Evolutionary conservation across 805 yeast species (phyloP).

Genomic region (Tetrapisispora phaffii): DNA sequence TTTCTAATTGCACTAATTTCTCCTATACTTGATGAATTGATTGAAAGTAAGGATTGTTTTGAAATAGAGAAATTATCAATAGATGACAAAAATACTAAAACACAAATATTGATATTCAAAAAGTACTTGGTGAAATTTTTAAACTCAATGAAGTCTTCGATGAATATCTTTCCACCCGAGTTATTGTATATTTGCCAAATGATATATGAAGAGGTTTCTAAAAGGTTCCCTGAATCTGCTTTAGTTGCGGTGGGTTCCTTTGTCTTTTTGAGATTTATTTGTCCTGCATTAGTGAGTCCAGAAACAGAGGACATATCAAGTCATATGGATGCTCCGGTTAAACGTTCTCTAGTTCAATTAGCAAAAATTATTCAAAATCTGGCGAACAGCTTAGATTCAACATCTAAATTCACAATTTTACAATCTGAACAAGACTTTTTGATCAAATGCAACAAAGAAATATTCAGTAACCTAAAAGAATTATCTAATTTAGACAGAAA

Average conservation of each 20-base stretch:
- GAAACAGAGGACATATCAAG: constrained; percentile 39
- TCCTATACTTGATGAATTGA: constrained; percentile 48
- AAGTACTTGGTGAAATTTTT: constrained; percentile 47
- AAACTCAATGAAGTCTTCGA: constrained; percentile 48
- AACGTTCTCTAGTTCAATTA: constrained; percentile 63
- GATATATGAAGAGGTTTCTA: constrained; percentile 45
- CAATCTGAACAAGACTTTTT: constrained; percentile 35
- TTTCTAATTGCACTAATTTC: constrained; percentile 45
- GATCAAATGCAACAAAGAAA: constrained; percentile 30
- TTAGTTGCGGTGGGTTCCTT: constrained; percentile 76
- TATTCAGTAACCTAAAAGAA: constrained; percentile 34
- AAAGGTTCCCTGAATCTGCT: constrained; percentile 58
- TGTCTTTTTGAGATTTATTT: constrained; percentile 65
- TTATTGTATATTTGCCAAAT: constrained; percentile 62
- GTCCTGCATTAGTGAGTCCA: constrained; percentile 88
- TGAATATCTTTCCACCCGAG: constrained; percentile 55
- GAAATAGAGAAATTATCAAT: constrained; percentile 50
- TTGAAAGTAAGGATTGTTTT: constrained; percentile 41
- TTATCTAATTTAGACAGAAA: constrained; percentile 23
- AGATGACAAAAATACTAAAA: constrained; percentile 32
- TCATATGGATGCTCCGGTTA: constrained; percentile 33
- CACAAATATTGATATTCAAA: constrained; percentile 40
- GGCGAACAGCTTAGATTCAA: constrained; percentile 68
- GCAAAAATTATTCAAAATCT: constrained; percentile 80
- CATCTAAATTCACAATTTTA: constrained; percentile 56